Conservation (phyloP, 805 yeast genomes). For the Ogataea chonburiensis region DNA sequence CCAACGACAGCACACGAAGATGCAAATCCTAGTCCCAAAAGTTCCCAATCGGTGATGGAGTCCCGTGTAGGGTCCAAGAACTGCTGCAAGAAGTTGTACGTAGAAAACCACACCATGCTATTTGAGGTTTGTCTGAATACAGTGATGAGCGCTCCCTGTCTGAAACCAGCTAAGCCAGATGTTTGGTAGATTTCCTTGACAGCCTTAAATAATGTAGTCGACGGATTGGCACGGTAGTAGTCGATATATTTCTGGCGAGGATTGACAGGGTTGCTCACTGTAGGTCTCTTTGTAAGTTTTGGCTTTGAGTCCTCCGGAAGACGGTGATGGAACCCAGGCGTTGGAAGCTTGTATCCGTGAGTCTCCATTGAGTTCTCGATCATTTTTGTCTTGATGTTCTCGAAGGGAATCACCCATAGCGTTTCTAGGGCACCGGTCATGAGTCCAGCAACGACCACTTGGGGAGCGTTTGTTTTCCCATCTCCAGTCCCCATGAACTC, state of each 20-base stretch:
- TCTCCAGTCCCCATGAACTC: constrained; percentile 59
- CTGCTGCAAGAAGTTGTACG: constrained; percentile 78
- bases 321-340: constrained; percentile 12
- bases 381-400: constrained; percentile 76
- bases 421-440: constrained; percentile 85
- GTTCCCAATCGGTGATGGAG: constrained; percentile 40
- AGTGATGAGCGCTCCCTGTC: constrained; percentile 84
- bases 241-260: constrained; percentile 22
- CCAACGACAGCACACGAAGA: constrained; percentile 74
- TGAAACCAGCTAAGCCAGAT: constrained; percentile 74
- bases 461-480: constrained; percentile 71
- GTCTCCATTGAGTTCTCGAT: constrained; percentile 59
- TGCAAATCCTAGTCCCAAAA: constrained; percentile 49
- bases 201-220: constrained; percentile 51
- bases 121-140: constrained; percentile 74
- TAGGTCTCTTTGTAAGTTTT: constrained; percentile 18
- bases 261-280: constrained; percentile 1
- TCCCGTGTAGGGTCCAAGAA: constrained; percentile 52
- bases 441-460: constrained; percentile 78
- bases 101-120: constrained; percentile 79
- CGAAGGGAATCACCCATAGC: constrained; percentile 85
- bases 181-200: constrained; percentile 64
- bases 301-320: constrained; percentile 22
- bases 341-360: constrained; percentile 30
- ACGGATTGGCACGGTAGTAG: constrained; percentile 51